Conservation (phyloP, 352 stramenopile genomes). For the Pythium aquatile region DNA sequence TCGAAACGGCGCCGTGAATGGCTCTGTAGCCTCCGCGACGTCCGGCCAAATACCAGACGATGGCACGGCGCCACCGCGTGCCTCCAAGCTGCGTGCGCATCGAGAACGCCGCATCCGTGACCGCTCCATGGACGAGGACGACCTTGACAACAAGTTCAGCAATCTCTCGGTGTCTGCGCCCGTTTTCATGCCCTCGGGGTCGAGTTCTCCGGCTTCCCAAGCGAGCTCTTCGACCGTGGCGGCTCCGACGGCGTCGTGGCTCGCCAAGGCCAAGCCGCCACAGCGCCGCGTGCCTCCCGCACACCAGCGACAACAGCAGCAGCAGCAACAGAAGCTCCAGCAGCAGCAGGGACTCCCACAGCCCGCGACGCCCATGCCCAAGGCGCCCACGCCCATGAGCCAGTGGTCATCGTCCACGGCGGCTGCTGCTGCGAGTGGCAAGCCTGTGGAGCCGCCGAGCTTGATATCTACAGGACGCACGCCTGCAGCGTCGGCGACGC, state of each 20-base stretch:
- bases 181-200: conserved; percentile 35
- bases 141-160: conserved; percentile 67
- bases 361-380: conserved; percentile 16
- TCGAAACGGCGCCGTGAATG: not conserved
- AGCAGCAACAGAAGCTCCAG: conserved; percentile 7
- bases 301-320: conserved; percentile 21
- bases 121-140: conserved; percentile 52
- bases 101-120: conserved; percentile 61
- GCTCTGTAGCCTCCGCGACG: not conserved
- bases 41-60: not conserved
- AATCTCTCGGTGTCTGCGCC: conserved; percentile 52
- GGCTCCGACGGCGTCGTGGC: conserved; percentile 27
- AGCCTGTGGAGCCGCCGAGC: conserved; percentile 1
- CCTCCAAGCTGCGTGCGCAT: conserved; percentile 58
- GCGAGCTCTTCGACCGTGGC: conserved; percentile 4
- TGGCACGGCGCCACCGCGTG: conserved; percentile 9
- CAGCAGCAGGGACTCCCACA: not conserved
- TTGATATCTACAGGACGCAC: conserved; percentile 2
- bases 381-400: conserved; percentile 27
- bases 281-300: conserved; percentile 25
- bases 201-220: conserved; percentile 13
- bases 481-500: conserved; percentile 8
- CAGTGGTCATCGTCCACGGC: conserved; percentile 26
- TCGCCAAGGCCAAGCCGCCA: conserved; percentile 29
- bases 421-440: conserved; percentile 13